Base-by-base conservation (phyloP, 306 rosid species). In the Lathyrus aphaca region DNA sequence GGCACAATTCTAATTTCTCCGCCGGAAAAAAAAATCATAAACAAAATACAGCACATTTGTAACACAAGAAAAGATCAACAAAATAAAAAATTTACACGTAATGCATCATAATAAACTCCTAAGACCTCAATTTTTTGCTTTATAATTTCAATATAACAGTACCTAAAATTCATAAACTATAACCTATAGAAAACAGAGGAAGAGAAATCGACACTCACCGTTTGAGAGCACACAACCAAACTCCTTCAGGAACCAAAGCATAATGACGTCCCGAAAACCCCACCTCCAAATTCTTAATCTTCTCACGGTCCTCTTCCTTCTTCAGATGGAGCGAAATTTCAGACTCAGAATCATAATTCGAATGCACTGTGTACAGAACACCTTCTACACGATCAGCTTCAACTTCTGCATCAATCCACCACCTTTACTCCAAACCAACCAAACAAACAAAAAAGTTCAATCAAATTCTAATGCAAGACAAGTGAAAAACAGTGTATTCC, bases 191-290 rank as follows among this genome's bases (percentile, higher is more conserved):
- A 59, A 19, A 13, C 5, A 48, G 25, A 30, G 51, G 54, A 9
- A 3, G 9, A 12, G 19, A 39, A 70, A 60, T 30, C 6, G 4
- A 1, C 11, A 27, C 83, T 76, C 75, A 89, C 98, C 96, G 77
- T 77, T 77, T 86, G 46, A 87, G 84, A 51, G 89, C 77, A 54
- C 83, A 86, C 80, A 90, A 71, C 98, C 96, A 92, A 45, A 68
- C 45, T 10, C 86, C 81, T 85, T 89, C 95, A 40, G 89, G 71
- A 60, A 92, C 81, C 86, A 92, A 71, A 1, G 95, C 98, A 72
- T 84, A 92, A 45, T 86, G 87, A 11, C 74, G 76, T 10, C 84
- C 90, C 0, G 92, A 87, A 83, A 75, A 71, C 39, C 86, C 87
- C 50, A 63, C 81, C 37, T 83, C 83, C 50, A 61, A 81, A 40